phyloP scores from a whole-genome alignment of 2,329 filamentous ascomycete species.

The Davidsoniella virescens region DNA sequence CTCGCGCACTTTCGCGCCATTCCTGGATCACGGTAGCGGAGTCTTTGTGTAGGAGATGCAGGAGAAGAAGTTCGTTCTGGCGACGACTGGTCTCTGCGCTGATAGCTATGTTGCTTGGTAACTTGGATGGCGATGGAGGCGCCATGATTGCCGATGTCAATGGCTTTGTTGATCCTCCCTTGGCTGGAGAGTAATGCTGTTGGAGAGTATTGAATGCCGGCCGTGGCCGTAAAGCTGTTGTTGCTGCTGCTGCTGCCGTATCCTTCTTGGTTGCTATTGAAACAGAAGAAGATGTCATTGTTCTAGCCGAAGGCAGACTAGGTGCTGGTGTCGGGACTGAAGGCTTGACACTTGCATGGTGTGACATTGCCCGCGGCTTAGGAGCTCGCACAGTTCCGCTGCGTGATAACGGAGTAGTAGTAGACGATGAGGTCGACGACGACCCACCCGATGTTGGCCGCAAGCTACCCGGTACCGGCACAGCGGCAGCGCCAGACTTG shows the following conservation, averaged over 20 bases:
- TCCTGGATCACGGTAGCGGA: slow-evolving; percentile 26
- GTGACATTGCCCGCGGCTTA: slow-evolving; percentile 17
- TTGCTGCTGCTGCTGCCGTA: slow-evolving; percentile 10
- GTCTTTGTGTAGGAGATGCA: slow-evolving; percentile 46
- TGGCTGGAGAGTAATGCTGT: slow-evolving; percentile 51
- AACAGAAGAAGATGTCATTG: background rate
- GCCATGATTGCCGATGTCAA: slow-evolving; percentile 40
- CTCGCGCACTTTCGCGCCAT: slow-evolving; percentile 41
- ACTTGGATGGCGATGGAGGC: slow-evolving; percentile 44
- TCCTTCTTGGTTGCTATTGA: background rate
- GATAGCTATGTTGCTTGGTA: slow-evolving; percentile 41
- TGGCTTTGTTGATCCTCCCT: slow-evolving; percentile 42
- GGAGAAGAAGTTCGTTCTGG: slow-evolving; percentile 48
- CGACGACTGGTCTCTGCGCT: slow-evolving; percentile 41
- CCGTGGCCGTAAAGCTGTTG: slow-evolving; percentile 24
- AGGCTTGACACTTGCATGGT: slow-evolving; percentile 2
- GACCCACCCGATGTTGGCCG: background rate
- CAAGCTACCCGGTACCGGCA: background rate
- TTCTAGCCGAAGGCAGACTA: background rate
- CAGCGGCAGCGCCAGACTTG: slow-evolving; percentile 3
- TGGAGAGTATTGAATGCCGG: slow-evolving; percentile 47
- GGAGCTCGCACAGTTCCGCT: background rate
- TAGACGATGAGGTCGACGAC: background rate
- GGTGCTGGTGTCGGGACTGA: background rate
- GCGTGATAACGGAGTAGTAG: background rate